phyloP scores from a whole-genome alignment of 148 eudicot genomes.

The Bassia scoparia region DNA sequence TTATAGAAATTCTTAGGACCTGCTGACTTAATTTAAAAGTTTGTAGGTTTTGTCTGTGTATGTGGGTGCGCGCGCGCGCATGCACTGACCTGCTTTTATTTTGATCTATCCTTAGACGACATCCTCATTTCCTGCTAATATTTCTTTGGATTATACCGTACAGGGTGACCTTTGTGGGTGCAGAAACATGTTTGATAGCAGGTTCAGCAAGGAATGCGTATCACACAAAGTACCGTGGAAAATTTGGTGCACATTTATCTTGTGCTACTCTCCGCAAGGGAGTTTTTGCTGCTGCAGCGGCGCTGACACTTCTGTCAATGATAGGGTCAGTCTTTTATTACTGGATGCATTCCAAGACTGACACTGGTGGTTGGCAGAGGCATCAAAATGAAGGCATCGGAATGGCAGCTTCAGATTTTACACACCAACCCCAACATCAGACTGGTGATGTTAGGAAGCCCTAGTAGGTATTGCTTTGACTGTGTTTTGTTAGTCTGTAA shows the following conservation, averaged over 20 bases:
- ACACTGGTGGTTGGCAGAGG: constrained; percentile 88
- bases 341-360: constrained; percentile 83
- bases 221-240: constrained; percentile 77
- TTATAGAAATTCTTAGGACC: no score
- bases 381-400: constrained; percentile 82
- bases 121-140: not conserved
- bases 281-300: constrained; percentile 89
- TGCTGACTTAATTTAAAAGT: no score
- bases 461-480: constrained; percentile 11
- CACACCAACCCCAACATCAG: constrained; percentile 27
- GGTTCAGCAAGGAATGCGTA: constrained; percentile 93
- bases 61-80: no score
- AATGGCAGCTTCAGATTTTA: constrained; percentile 46
- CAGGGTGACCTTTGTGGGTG: constrained; percentile 89
- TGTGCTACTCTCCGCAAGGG: constrained; percentile 92
- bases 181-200: constrained; percentile 84
- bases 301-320: constrained; percentile 71
- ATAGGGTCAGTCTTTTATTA: constrained; percentile 64
- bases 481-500: not conserved
- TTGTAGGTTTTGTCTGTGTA: no score
- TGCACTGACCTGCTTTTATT: no score
- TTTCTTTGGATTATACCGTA: constrained; percentile 1
- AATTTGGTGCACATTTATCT: constrained; percentile 46
- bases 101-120: no score
- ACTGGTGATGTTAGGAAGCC: constrained; percentile 26